Evolutionary conservation across 805 yeast genomes (phyloP).

Genomic region (Teunomyces barrocoloradensis): DNA sequence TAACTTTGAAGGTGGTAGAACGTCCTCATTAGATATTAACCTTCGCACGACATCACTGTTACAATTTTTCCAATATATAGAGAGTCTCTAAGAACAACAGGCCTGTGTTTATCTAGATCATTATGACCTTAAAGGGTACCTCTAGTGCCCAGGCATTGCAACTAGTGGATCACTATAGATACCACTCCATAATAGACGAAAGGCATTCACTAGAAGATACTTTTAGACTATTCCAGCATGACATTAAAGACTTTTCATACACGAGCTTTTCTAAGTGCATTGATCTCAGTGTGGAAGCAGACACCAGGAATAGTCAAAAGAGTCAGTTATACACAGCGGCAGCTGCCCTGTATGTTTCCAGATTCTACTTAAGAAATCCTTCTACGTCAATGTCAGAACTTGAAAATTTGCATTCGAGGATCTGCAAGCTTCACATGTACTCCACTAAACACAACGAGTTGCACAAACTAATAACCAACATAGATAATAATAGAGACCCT

Average conservation of each 20-base stretch:
- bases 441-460: neutral
- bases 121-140: neutral
- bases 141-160: neutral
- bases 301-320: neutral
- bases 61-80: neutral
- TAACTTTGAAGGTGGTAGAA: too few relatives aligned
- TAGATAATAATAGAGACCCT: neutral
- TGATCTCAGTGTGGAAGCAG: neutral
- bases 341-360: neutral
- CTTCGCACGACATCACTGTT: neutral
- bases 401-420: neutral
- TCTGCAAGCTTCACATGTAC: neutral
- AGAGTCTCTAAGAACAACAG: neutral
- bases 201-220: conserved; percentile 20
- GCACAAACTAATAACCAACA: neutral
- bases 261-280: neutral
- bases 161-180: conserved; percentile 18
- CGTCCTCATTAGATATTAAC: neutral
- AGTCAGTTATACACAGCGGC: neutral
- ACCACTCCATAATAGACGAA: conserved; percentile 15
- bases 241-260: conserved; percentile 6
- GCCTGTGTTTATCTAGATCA: neutral
- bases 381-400: neutral
- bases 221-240: conserved; percentile 13
- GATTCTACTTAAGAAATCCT: neutral